A percentile compares a stretch with the other conserved stretches of the same genome.
These are phyloP conservation scores for Sextonia rubra DNA, from an alignment of 164 flowering plant species.

Conservation along the genomic window DNA sequence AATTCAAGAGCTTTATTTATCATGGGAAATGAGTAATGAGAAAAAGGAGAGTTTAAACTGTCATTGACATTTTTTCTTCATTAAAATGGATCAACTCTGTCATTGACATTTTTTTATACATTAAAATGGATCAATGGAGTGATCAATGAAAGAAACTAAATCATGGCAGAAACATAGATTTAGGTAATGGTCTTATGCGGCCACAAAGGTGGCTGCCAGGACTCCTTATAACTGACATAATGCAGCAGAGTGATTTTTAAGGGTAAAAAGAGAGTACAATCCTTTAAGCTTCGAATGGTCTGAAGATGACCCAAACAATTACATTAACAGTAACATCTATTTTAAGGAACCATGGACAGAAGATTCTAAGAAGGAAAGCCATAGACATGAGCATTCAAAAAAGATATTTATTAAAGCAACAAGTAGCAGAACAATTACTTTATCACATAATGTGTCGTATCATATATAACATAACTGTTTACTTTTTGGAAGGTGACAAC, in stretches of 20 bases:
- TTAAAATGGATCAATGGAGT: background rate
- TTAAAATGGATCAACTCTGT: background rate
- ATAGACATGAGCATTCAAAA: background rate
- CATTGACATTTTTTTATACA: background rate
- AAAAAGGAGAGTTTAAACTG: background rate
- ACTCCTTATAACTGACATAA: too few relatives aligned
- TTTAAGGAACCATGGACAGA: background rate
- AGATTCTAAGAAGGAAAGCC: background rate
- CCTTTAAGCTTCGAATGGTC: background rate
- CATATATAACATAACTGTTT: too few relatives aligned
- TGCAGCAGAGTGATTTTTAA: too few relatives aligned
- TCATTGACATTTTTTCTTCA: background rate
- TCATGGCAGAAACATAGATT: background rate
- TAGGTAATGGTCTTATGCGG: background rate
- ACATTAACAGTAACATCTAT: background rate
- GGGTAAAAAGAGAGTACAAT: too few relatives aligned
- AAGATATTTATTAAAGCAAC: background rate
- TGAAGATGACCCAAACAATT: background rate
- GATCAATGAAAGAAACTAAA: background rate
- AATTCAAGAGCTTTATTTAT: too few relatives aligned
- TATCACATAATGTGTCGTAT: too few relatives aligned
- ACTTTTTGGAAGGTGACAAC: too few relatives aligned
- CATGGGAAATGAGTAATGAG: too few relatives aligned
- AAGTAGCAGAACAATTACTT: too few relatives aligned
- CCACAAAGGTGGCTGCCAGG: too few relatives aligned